These are phyloP conservation scores for Biscutella laevigata DNA, from an alignment of 441 rosid species.

Conservation along the genomic window DNA sequence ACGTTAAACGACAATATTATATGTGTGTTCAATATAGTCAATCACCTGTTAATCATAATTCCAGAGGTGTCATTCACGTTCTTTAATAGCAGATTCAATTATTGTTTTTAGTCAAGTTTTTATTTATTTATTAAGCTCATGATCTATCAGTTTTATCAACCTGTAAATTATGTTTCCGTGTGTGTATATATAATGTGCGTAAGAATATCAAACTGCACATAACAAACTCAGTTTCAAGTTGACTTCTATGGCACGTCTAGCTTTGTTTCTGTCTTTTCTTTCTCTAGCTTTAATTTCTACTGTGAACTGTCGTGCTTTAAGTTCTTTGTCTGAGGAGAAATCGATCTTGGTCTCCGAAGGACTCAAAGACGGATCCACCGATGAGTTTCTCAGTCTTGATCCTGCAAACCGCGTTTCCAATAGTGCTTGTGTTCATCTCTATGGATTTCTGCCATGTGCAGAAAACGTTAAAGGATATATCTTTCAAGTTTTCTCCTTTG, in stretches of 20 bases:
- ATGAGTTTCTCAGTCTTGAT: conserved; percentile 4
- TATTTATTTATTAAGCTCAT: no score
- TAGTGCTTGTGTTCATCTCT: conserved; percentile 15
- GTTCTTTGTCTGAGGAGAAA: conserved; percentile 3
- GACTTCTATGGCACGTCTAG: conserved; percentile 19
- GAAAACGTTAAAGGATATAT: conserved; percentile 19
- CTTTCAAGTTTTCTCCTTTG: conserved; percentile 23
- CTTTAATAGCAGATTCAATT: no score
- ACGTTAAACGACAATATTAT: no score
- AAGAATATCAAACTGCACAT: no score
- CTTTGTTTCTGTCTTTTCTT: conserved; percentile 9
- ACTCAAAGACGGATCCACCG: background rate
- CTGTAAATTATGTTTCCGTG: no score
- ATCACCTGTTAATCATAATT: background rate
- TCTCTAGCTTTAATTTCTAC: background rate
- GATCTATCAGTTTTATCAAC: no score
- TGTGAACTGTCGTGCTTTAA: conserved; percentile 14
- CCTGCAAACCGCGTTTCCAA: background rate
- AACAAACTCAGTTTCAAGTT: conserved; percentile 7
- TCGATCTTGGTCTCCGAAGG: background rate
- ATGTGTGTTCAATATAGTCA: no score
- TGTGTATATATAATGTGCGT: no score
- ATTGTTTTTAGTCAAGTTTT: no score
- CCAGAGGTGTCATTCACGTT: background rate
- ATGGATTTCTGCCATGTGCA: conserved; percentile 24